These are phyloP conservation scores for Simmondsia chinensis DNA, from an alignment of 148 eudicot species.

Conservation along the genomic window DNA sequence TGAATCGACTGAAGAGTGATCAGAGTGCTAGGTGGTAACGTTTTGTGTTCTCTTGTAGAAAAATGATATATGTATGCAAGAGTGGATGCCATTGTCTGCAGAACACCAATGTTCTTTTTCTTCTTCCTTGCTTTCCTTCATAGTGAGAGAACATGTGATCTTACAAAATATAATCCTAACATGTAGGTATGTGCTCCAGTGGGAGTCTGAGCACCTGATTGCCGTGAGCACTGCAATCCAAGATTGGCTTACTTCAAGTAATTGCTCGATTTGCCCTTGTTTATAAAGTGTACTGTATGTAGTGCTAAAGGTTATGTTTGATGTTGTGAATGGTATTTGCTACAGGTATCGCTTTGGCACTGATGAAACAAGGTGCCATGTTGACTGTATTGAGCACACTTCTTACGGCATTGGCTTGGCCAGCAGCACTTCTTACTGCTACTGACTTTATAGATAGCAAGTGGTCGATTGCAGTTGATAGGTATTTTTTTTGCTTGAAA, in stretches of 20 bases:
- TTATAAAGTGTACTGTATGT: not conserved
- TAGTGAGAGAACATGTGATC: too few relatives aligned
- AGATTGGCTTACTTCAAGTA: slow-evolving; percentile 97
- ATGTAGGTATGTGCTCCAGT: slow-evolving; percentile 81
- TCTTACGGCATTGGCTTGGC: slow-evolving; percentile 91
- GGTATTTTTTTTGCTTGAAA: slow-evolving; percentile 34
- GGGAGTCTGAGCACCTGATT: slow-evolving; percentile 95
- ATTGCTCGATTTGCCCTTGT: slow-evolving; percentile 5
- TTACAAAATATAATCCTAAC: too few relatives aligned
- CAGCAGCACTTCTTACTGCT: slow-evolving; percentile 66
- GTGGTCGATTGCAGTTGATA: slow-evolving; percentile 94
- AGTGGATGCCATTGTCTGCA: too few relatives aligned
- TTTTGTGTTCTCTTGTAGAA: too few relatives aligned
- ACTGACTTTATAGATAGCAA: slow-evolving; percentile 94
- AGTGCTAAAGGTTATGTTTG: not conserved
- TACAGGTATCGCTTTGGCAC: slow-evolving; percentile 59
- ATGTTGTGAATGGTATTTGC: slow-evolving; percentile 17
- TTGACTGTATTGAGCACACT: slow-evolving; percentile 80
- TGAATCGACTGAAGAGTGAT: too few relatives aligned
- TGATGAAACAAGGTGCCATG: slow-evolving; percentile 98
- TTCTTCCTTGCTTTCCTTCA: too few relatives aligned
- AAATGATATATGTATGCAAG: too few relatives aligned
- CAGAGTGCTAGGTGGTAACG: too few relatives aligned
- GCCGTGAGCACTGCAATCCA: slow-evolving; percentile 97
- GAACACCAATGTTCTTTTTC: too few relatives aligned